These are phyloP conservation scores for Sarocladium oryzae DNA, from an alignment of 2,329 filamentous ascomycete genomes.

Conservation along the genomic window DNA sequence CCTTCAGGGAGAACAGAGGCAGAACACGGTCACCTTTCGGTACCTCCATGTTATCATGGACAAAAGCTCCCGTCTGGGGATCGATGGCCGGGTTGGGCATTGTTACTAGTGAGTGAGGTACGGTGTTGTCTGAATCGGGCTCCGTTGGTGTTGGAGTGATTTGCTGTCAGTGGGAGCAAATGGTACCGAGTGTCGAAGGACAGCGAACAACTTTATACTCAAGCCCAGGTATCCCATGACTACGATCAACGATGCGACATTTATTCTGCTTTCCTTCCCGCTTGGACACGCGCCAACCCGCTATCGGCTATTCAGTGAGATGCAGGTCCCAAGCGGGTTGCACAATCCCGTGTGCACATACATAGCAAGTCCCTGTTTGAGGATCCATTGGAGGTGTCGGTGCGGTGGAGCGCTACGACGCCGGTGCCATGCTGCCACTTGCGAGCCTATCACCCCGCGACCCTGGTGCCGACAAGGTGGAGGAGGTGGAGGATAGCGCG, in stretches of 20 bases:
- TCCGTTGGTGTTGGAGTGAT: not conserved
- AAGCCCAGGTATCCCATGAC: not conserved
- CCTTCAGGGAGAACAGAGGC: conserved; percentile 62
- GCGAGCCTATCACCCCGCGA: conserved; percentile 9
- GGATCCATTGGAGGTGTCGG: conserved; percentile 4
- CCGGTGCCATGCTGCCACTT: conserved; percentile 3
- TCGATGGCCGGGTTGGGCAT: conserved; percentile 15
- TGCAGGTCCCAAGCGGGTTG: conserved; percentile 1
- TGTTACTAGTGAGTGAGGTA: not conserved
- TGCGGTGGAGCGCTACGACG: conserved; percentile 6
- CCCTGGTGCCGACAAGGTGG: conserved; percentile 1
- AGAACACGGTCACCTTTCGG: conserved; percentile 47
- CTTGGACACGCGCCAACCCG: conserved; percentile 8
- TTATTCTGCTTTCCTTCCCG: conserved; percentile 3
- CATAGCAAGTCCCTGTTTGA: not conserved
- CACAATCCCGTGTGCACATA: not conserved
- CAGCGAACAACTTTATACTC: not conserved
- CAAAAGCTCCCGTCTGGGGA: conserved; percentile 44
- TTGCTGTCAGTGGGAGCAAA: not conserved
- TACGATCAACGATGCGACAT: conserved; percentile 8
- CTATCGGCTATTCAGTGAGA: conserved; percentile 5
- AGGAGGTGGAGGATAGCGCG: conserved; percentile 8
- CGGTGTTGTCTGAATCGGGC: not conserved
- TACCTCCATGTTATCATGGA: conserved; percentile 47
- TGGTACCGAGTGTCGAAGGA: not conserved